Evolutionary conservation across 768 basidiomycete species (phyloP).

Genomic region (Sistotremastrum suecicum): DNA sequence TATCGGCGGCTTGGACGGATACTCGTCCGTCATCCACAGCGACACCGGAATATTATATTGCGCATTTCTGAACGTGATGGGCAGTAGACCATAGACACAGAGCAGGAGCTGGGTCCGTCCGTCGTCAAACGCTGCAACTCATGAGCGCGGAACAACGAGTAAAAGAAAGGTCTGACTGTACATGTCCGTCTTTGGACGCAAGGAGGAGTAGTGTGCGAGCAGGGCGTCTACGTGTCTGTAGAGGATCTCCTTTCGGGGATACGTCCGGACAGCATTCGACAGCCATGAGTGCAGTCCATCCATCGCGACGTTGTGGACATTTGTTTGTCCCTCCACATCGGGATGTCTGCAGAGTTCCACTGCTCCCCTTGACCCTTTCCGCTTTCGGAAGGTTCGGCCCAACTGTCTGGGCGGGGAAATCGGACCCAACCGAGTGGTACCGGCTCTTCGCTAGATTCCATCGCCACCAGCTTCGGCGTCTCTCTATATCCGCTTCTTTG

Average conservation of each 20-base stretch:
- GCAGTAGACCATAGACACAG: constrained; percentile 81
- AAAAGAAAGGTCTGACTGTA: constrained; percentile 37
- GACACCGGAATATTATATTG: constrained; percentile 92
- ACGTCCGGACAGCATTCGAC: constrained; percentile 44
- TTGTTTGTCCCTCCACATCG: too few relatives aligned
- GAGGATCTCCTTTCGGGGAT: constrained; percentile 40
- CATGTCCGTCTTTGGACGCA: constrained; percentile 69
- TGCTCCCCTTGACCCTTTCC: too few relatives aligned
- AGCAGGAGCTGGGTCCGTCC: constrained; percentile 87
- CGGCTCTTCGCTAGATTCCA: too few relatives aligned
- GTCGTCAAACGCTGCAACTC: constrained; percentile 69
- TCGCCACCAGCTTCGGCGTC: too few relatives aligned
- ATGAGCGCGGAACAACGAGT: constrained; percentile 8
- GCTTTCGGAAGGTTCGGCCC: too few relatives aligned
- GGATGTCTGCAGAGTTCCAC: too few relatives aligned
- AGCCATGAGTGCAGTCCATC: constrained; percentile 37
- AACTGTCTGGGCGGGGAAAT: too few relatives aligned
- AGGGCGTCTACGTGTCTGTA: constrained; percentile 47
- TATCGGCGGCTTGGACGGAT: constrained; percentile 72
- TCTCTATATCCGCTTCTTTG: not conserved
- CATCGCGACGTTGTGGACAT: too few relatives aligned
- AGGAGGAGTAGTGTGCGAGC: constrained; percentile 37
- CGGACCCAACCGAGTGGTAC: too few relatives aligned
- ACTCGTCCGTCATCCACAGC: constrained; percentile 76
- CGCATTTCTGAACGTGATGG: constrained; percentile 60